Evolutionary conservation across 2,329 filamentous ascomycete species (phyloP), one percentile per base, ranked within the genome.

Genomic region (Venturia pyrina): DNA sequence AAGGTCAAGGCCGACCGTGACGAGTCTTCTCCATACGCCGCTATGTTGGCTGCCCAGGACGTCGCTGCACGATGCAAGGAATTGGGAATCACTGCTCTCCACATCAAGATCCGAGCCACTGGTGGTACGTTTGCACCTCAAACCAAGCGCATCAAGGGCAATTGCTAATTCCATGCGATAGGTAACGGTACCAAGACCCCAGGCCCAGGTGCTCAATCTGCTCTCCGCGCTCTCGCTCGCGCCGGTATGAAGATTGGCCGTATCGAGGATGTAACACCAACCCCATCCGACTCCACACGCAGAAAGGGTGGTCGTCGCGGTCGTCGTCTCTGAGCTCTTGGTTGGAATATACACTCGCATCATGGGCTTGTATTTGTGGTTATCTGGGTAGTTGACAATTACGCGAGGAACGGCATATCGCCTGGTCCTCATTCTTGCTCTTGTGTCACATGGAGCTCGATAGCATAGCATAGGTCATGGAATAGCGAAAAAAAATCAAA

Each of bases 1-100:
- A 99, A 99, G 88, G 95, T 99, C 88, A 99, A 99, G 90, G 93
- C 93, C 82, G 93, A 99, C 79, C 93, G 95, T 87, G 95, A 99
- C 85, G 95, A 99, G 87, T 98, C 93, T 77, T 98, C 95, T 74
- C 95, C 95, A 76, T 99, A 99, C 87, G 95, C 95, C 77, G 95
- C 95, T 83, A 99, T 99, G 95, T 93, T 99, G 90, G 95, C 95
- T 83, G 95, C 95, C 73, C 95, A 99, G 87, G 93, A 96, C 81
- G 76, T 78, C 70, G 95, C 95, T 77, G 84, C 86, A 80, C 91
- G 95, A 82, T 95, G 91, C 84, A 89, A 90, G 82, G 87, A 91
- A 77, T 81, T 93, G 74, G 87, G 87, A 73, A 93, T 95, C 78
- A 97, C 92, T 80, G 93, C 95, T 78, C 91, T 99, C 71, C 96